Evolutionary conservation across 2,329 filamentous ascomycete genomes (phyloP), one percentile per base, ranked within the genome.

Genomic region (Fusarium sp.): DNA sequence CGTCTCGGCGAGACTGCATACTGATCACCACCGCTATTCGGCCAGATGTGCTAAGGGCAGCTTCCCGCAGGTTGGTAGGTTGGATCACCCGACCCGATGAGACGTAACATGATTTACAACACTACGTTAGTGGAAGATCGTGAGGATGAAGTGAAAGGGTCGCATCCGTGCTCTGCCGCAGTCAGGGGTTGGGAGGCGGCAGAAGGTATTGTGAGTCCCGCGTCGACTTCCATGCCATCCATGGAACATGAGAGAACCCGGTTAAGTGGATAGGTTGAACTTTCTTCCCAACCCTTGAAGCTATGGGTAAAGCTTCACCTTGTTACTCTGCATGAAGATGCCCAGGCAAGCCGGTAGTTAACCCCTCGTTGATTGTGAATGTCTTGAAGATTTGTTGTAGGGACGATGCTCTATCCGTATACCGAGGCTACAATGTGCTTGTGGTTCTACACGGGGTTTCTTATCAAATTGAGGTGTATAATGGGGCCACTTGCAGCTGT

Each of bases 11-110:
- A 34, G 30, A 7, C 30, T 17, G 30, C 32, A 67, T 20, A 17
- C 17, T 39, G 26, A 58, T 71, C 63, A 64, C 57, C 58, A 11
- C 66, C 66, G 65, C 62, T 51, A 62, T 69, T 53, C 54, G 23
- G 58, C 49, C 52, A 52, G 28, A 21, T 43, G 21, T 32, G 44
- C 30, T 36, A 54, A 58, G 21, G 26, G 51, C 30, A 58, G 44
- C 40, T 56, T 49, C 63, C 56, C 51, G 46, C 54, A 48, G 40
- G 28, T 39, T 40, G 47, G 46, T 54, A 48, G 40, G 28, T 39
- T 40, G 47, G 62, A 53, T 61, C 63, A 50, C 48, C 66, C 44
- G 56, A 38, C 40, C 40, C 46, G 42, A 66, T 48, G 60, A 61
- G 43, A 46, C 55, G 49, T 38, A 28, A 54, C 43, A 42, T 40